Evolutionary conservation across 2,329 filamentous ascomycete species (phyloP).

Genomic region (Stagonosporopsis tanaceti): DNA sequence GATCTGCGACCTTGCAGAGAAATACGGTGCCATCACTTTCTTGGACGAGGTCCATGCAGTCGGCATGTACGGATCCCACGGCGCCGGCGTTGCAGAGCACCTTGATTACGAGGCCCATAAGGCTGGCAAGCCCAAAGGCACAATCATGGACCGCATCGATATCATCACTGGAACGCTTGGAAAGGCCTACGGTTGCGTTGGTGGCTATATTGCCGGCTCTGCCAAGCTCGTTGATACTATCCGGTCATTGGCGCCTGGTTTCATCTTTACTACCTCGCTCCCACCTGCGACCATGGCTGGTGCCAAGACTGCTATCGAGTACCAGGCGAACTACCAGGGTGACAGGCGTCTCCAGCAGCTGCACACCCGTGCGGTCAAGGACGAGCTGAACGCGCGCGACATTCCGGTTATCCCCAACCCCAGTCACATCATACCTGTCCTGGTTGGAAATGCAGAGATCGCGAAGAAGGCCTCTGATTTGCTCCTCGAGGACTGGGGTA

Average conservation of each 20-base stretch:
- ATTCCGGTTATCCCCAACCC: conserved; percentile 98
- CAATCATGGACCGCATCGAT: conserved; percentile 93
- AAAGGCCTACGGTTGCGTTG: conserved; percentile 97
- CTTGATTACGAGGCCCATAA: conserved; percentile 90
- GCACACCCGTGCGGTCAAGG: conserved; percentile 94
- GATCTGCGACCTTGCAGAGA: conserved; percentile 95
- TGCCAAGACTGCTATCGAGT: conserved; percentile 88
- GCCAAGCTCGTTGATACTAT: conserved; percentile 88
- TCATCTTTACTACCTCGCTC: conserved; percentile 98
- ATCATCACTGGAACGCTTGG: conserved; percentile 98
- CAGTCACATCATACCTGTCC: conserved; percentile 91
- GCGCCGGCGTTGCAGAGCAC: conserved; percentile 96
- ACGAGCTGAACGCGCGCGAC: conserved; percentile 76
- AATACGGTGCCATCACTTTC: conserved; percentile 97
- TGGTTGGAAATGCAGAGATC: conserved; percentile 92
- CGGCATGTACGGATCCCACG: conserved; percentile 97
- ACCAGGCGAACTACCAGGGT: conserved; percentile 84
- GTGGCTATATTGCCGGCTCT: conserved; percentile 95
- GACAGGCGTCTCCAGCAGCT: conserved; percentile 94
- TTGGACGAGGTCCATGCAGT: conserved; percentile 98
- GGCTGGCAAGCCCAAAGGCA: conserved; percentile 76
- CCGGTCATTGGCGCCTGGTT: conserved; percentile 92
- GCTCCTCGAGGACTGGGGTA: conserved; percentile 86
- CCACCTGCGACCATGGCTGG: conserved; percentile 97
- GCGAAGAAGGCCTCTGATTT: conserved; percentile 93